phyloP scores from a whole-genome alignment of 2,329 filamentous ascomycete genomes.

The Aspergillus arachidicola region DNA sequence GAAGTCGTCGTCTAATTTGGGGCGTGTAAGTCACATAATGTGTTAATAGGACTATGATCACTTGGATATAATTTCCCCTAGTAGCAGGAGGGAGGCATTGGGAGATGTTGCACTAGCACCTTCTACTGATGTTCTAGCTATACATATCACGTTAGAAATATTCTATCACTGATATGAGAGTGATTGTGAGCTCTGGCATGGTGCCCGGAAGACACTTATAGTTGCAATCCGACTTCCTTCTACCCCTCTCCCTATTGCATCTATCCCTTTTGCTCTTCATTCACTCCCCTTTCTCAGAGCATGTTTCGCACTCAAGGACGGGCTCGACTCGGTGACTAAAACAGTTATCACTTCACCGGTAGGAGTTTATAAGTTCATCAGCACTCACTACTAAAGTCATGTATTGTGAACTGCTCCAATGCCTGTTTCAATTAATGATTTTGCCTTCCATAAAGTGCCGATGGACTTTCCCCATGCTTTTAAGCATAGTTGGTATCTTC shows the following conservation, averaged over 20 bases:
- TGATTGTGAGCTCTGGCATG: no score
- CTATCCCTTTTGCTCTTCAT: no score
- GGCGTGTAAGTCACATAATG: neutral
- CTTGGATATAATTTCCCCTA: neutral
- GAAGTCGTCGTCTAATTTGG: constrained; percentile 10
- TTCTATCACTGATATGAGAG: no score
- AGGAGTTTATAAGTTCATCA: neutral
- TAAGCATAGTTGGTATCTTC: neutral
- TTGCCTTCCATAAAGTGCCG: neutral
- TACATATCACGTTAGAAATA: no score
- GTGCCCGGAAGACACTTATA: no score
- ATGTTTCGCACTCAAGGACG: no score
- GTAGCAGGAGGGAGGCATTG: neutral
- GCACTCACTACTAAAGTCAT: neutral
- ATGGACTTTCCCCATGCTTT: neutral
- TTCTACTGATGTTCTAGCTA: neutral
- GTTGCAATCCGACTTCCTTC: no score
- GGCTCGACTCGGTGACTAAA: no score
- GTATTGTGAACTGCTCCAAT: neutral
- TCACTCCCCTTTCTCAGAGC: no score
- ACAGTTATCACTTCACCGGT: no score
- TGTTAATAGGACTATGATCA: neutral
- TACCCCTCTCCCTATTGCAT: no score
- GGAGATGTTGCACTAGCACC: neutral
- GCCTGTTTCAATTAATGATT: neutral